Evolutionary conservation across 441 rosid genomes (phyloP).

Genomic region (Omphalea diandra): DNA sequence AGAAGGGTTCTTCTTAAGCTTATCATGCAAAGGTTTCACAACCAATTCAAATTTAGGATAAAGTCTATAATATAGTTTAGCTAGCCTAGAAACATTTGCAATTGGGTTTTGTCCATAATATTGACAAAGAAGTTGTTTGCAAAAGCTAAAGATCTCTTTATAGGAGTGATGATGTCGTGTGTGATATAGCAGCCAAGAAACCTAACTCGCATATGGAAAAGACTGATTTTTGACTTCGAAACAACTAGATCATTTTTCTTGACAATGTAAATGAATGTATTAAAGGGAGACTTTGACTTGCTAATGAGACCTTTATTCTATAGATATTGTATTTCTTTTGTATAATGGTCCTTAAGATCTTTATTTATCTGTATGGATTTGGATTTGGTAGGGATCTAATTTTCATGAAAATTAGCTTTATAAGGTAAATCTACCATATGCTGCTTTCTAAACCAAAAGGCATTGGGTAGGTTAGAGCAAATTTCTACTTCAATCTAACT

Average conservation of each 20-base stretch:
- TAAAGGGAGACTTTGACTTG: background rate
- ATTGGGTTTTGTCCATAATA: background rate
- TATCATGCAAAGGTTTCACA: no score
- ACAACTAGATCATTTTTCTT: background rate
- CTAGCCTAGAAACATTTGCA: background rate
- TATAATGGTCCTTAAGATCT: background rate
- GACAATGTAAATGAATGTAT: no score
- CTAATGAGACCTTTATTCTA: background rate
- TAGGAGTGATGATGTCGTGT: background rate
- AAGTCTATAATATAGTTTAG: no score
- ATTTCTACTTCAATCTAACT: no score
- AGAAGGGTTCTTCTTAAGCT: no score
- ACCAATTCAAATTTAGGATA: no score
- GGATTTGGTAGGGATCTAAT: no score
- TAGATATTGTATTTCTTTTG: background rate
- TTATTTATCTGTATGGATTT: no score
- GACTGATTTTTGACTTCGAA: background rate
- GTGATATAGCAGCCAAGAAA: background rate
- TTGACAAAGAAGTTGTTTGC: background rate
- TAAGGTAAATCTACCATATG: no score
- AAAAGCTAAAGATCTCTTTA: background rate
- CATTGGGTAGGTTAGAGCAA: no score
- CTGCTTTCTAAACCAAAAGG: no score
- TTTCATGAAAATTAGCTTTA: no score
- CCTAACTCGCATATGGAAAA: background rate